Percentiles rank a stretch among this genome's conserved stretches.
Evolutionary conservation across 2,329 filamentous ascomycete genomes (phyloP).

Genomic region (Daldinia eschscholtzii): DNA sequence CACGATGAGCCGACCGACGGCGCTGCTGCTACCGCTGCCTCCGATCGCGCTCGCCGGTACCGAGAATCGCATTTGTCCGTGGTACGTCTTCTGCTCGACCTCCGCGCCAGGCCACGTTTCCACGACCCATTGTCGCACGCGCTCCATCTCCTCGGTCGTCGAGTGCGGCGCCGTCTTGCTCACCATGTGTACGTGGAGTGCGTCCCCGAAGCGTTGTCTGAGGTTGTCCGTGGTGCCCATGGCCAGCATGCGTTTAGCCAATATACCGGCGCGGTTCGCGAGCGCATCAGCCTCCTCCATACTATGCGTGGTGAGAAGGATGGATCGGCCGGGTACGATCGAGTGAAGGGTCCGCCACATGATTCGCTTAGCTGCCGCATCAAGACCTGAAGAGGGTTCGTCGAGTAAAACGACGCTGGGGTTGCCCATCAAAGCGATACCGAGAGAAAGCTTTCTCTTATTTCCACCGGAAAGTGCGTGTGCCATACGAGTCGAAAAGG

Average conservation of each 20-base stretch:
- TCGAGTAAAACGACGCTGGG: slow-evolving; percentile 88
- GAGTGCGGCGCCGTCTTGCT: slow-evolving; percentile 81
- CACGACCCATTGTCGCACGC: slow-evolving; percentile 75
- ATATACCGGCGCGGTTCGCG: slow-evolving; percentile 85
- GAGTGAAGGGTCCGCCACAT: slow-evolving; percentile 90
- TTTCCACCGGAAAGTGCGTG: slow-evolving; percentile 88
- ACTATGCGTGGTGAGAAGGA: slow-evolving; percentile 90
- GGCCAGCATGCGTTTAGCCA: slow-evolving; percentile 87
- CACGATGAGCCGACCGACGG: slow-evolving; percentile 77
- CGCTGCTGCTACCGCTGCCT: slow-evolving; percentile 54
- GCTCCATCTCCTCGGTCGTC: slow-evolving; percentile 73
- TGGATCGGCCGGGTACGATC: slow-evolving; percentile 80
- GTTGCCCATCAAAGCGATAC: slow-evolving; percentile 93
- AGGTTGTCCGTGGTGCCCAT: slow-evolving; percentile 81
- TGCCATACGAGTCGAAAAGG: slow-evolving; percentile 81
- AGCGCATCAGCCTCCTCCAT: slow-evolving; percentile 97
- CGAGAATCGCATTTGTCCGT: slow-evolving; percentile 89
- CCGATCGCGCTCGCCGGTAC: slow-evolving; percentile 67
- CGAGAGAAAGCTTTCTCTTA: slow-evolving; percentile 90
- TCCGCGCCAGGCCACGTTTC: slow-evolving; percentile 71
- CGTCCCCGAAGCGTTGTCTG: slow-evolving; percentile 80
- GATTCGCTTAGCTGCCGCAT: slow-evolving; percentile 88
- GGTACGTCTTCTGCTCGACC: slow-evolving; percentile 80
- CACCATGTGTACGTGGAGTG: slow-evolving; percentile 85
- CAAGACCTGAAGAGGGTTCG: slow-evolving; percentile 89